phyloP scores from a whole-genome alignment of 1,139 yeast genomes.

The Groenewaldozyma sp. region DNA sequence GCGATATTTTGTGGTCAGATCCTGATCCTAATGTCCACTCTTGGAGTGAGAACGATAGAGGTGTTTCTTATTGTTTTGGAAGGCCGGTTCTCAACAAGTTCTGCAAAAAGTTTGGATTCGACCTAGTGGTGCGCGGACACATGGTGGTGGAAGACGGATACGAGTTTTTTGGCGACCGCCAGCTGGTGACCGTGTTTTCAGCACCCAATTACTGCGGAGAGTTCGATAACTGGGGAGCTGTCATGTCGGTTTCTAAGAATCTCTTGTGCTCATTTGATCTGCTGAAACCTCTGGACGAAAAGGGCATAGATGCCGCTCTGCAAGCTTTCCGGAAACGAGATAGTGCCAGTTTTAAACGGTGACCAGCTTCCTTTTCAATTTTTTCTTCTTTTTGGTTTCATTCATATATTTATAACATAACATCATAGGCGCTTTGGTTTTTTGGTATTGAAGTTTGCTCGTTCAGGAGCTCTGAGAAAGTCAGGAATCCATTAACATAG shows the following conservation, averaged over 20 bases:
- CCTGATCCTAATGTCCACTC: conserved; percentile 59
- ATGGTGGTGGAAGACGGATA: conserved; percentile 94
- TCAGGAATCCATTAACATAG: too few species aligned
- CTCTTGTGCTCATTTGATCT: conserved; percentile 77
- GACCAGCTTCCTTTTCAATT: too few species aligned
- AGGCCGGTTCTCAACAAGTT: conserved; percentile 64
- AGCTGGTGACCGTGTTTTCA: conserved; percentile 71
- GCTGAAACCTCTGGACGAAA: conserved; percentile 44
- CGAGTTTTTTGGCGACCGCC: conserved; percentile 71
- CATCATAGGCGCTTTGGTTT: too few species aligned
- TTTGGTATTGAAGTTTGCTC: too few species aligned
- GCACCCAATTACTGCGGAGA: conserved; percentile 93
- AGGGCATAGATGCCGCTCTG: conserved; percentile 3
- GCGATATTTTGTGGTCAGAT: conserved; percentile 83
- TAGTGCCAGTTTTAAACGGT: too few species aligned
- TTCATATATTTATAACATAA: too few species aligned
- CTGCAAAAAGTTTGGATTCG: conserved; percentile 62
- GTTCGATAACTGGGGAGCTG: conserved; percentile 85
- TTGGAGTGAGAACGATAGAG: conserved; percentile 82
- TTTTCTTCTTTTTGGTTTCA: too few species aligned
- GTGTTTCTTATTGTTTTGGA: conserved; percentile 78
- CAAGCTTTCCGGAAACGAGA: background rate
- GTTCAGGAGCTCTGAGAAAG: too few species aligned
- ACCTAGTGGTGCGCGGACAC: conserved; percentile 75
- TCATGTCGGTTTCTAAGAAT: conserved; percentile 71